Conservation (phyloP, 2,329 filamentous ascomycete genomes). For the Coleophoma eucalyptorum region DNA sequence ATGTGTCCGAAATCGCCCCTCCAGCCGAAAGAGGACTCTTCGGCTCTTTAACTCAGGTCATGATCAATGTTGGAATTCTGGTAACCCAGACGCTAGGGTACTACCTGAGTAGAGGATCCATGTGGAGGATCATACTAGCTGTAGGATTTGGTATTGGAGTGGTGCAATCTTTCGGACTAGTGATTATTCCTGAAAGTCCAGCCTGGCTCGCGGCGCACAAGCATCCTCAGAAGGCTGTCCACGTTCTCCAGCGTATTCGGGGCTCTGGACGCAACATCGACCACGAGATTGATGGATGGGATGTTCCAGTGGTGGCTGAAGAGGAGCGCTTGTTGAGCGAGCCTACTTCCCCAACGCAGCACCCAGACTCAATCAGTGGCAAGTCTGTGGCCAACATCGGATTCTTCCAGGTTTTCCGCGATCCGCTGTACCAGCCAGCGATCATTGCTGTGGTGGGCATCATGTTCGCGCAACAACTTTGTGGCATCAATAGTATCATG, state of each 20-base stretch:
- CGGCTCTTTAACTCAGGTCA: constrained; percentile 81
- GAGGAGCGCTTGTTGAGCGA: constrained; percentile 22
- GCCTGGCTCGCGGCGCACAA: constrained; percentile 75
- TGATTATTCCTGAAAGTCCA: constrained; percentile 81
- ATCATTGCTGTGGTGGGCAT: constrained; percentile 83
- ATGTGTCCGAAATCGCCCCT: constrained; percentile 89
- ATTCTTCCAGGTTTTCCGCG: constrained; percentile 61
- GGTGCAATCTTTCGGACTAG: constrained; percentile 65
- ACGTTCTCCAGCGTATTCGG: constrained; percentile 70
- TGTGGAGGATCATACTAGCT: constrained; percentile 82
- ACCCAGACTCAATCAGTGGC: constrained; percentile 10
- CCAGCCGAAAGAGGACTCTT: constrained; percentile 74
- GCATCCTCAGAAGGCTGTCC: constrained; percentile 56
- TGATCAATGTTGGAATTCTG: constrained; percentile 89
- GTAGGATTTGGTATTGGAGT: constrained; percentile 66
- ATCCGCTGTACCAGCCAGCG: constrained; percentile 66
- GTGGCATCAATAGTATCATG: constrained; percentile 93
- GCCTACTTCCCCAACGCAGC: constrained; percentile 11
- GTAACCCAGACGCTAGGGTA: constrained; percentile 79
- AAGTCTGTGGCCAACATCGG: constrained; percentile 41
- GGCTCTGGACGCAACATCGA: constrained; percentile 66
- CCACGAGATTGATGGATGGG: constrained; percentile 66
- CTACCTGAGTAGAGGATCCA: constrained; percentile 74
- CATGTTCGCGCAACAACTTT: constrained; percentile 91
- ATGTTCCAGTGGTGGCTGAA: constrained; percentile 27